A percentile compares a stretch with the other conserved stretches of the same genome.
Evolutionary conservation across 257 asterid species (phyloP).

Genomic region (Avicennia marina): DNA sequence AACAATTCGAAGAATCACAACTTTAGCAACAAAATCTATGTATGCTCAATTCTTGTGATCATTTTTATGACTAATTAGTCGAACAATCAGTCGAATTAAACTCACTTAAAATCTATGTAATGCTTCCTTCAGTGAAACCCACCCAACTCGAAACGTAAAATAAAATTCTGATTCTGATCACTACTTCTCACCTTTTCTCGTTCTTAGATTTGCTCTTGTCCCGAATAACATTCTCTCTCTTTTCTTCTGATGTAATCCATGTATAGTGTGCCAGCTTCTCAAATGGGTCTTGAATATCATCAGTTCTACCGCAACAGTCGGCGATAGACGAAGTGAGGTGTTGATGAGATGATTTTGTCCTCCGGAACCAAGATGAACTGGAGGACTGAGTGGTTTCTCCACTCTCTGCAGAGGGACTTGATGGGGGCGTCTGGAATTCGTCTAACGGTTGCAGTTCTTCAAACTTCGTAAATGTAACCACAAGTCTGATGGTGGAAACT

Average conservation of each 20-base stretch:
- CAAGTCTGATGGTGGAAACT: slow-evolving; percentile 56
- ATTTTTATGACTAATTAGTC: too few species aligned
- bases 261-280: slow-evolving; percentile 50
- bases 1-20: too few species aligned
- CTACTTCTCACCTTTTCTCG: slow-evolving; percentile 43
- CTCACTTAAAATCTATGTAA: too few species aligned
- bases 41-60: too few species aligned
- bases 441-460: slow-evolving; percentile 61
- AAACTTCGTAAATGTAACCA: slow-evolving; percentile 67
- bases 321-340: slow-evolving; percentile 36
- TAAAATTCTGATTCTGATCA: slow-evolving; percentile 12
- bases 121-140: too few species aligned
- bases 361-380: slow-evolving; percentile 63
- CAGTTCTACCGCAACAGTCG: slow-evolving; percentile 35
- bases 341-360: slow-evolving; percentile 55
- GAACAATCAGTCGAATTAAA: too few species aligned
- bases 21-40: too few species aligned
- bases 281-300: slow-evolving; percentile 53
- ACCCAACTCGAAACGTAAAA: too few species aligned
- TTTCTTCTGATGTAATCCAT: slow-evolving; percentile 56
- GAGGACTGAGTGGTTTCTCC: slow-evolving; percentile 38
- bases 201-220: slow-evolving; percentile 42
- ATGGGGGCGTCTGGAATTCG: slow-evolving; percentile 55
- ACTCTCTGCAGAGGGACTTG: slow-evolving; percentile 41
- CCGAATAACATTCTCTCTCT: slow-evolving; percentile 60